A percentile compares a stretch with the other conserved stretches of the same genome.
Conservation (phyloP, 2,329 filamentous ascomycete species). For the Aspergillus tubingensis region DNA sequence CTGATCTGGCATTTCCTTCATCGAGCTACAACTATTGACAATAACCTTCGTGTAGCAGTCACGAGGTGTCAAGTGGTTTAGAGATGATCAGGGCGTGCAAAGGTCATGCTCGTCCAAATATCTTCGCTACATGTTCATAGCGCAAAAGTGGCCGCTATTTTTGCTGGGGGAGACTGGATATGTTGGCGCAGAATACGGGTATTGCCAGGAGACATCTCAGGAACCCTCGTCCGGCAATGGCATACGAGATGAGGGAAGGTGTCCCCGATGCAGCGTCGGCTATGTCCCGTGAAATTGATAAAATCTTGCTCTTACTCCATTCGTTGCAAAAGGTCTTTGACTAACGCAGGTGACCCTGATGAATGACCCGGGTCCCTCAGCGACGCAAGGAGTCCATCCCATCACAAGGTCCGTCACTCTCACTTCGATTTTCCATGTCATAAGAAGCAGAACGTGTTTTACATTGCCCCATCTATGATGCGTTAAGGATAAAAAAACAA, state of each 20-base stretch:
- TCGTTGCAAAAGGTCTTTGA: background rate
- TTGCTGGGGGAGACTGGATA: background rate
- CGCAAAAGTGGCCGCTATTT: background rate
- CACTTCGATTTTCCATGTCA: background rate
- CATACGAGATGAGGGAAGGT: background rate
- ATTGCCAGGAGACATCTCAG: too few relatives aligned
- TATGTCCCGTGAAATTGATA: background rate
- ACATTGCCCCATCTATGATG: constrained; percentile 45
- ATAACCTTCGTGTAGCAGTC: background rate
- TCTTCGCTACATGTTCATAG: background rate
- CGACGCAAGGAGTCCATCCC: background rate
- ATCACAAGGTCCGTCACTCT: background rate
- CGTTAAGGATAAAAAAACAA: constrained; percentile 23
- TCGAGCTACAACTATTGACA: background rate
- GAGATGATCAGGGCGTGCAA: background rate
- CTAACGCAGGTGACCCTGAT: background rate
- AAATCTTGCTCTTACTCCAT: background rate
- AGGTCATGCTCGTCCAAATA: background rate
- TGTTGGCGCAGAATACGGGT: background rate
- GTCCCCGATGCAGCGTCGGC: background rate
- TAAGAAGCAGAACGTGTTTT: constrained; percentile 32
- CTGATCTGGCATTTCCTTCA: background rate
- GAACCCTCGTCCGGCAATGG: background rate
- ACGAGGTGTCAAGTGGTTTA: background rate
- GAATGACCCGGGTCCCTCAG: too few relatives aligned